Evolutionary conservation across 1,139 yeast species (phyloP), one percentile per base, ranked within the genome.

Genomic region (Yamadazyma kanchanaburiensis): DNA sequence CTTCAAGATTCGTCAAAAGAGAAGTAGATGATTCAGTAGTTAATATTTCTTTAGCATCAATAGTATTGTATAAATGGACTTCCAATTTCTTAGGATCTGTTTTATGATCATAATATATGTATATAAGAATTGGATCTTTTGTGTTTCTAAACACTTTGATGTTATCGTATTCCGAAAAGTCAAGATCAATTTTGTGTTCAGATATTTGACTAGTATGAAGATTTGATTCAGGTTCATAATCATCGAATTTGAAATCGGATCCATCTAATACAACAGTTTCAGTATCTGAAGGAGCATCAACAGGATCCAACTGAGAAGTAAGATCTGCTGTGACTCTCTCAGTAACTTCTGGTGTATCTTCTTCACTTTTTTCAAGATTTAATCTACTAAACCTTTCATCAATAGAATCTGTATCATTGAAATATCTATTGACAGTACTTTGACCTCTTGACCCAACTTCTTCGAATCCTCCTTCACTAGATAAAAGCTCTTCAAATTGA

Each of bases 261-360:
- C 46, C 53, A 25, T 54, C 60, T 19, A 46, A 42, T 2, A 47
- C 36, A 1, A 56, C 51, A 0, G 61, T 56, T 27, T 52, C 56
- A 4, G 50, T 33, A 35, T 55, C 61, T 38, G 60, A 54, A 25
- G 49, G 16, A 6, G 16, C 16, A 6, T 21, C 23, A 8, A 10
- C 8, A 7, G 20, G 20, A 10, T 17, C n/a, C n/a, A n/a, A n/a
- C n/a, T n/a, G n/a, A n/a, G n/a, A n/a, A n/a, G n/a, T n/a, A n/a
- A n/a, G n/a, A n/a, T n/a, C 8, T 7, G 9, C 22, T 10, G 22
- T 21, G 9, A 6, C 11, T 7, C 6, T n/a, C 7, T 12, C 11
- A 21, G 9, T 6, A 21, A 12, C 6, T 21, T n/a, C 22, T 6
- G 7, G 6, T 10, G 7, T 6, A n/a, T 21, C 11, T 6, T 10